Evolutionary conservation across 306 rosid species (phyloP), one percentile per base, ranked within the genome.

Genomic region (Pyrus pyrifolia): DNA sequence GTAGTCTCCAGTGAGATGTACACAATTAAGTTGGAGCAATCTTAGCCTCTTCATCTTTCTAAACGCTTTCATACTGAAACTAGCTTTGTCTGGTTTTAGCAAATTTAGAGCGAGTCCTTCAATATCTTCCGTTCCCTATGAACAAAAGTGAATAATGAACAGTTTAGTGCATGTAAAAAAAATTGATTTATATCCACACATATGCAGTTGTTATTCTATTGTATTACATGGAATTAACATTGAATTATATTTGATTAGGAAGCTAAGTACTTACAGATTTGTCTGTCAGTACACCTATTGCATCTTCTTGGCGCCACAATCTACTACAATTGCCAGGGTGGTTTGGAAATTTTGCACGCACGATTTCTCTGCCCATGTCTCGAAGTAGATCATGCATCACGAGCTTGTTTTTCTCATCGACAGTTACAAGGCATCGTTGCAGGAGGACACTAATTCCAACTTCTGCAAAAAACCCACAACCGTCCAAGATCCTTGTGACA

Each of bases 291-390:
- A 61, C 35, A 12, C 4, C 17, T 12, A 4, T 27, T 61, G n/a
- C 21, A 8, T 61, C 67, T 27, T 61, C 67, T 9, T 2, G 67
- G 10, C 2, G 4, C 67, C 67, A 61, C 21, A 61, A 14, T 27
- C 21, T 25, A 27, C 67, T 27, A 2, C 67, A 5, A 11, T 53
- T 76, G n/a, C 13, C 86, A 33, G 65, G 86, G 6, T 73, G 29
- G 4, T 80, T 27, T 0, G 64, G 13, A 1, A 79, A 78, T 7
- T 49, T 74, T 13, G 55, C 71, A 23, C 76, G 81, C 63, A 83
- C 71, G 9, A 87, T 85, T 60, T 83, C 84, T 62, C 84, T 70
- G 29, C 89, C 91, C 87, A 85, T 87, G 25, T 83, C 88, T 66
- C 84, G 52, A 40, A 78, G 29, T 23, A 78, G 60, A 27, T 61